A percentile compares a stretch with the other conserved stretches of the same genome.
These are phyloP conservation scores for Croton setiger DNA, from an alignment of 441 rosid species.

Conservation along the genomic window DNA sequence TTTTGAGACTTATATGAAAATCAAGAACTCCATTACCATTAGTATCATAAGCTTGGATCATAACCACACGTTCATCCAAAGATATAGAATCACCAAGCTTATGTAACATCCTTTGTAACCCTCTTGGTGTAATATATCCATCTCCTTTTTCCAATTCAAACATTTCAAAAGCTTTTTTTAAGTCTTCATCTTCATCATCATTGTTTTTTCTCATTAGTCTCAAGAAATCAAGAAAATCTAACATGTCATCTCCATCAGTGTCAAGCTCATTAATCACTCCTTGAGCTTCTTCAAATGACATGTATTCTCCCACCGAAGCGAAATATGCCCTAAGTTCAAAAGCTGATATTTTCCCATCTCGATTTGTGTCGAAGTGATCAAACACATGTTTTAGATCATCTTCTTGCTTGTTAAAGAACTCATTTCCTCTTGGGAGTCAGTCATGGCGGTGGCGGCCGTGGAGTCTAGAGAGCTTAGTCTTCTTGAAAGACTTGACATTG, in stretches of 20 bases:
- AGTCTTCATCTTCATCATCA: slow-evolving; percentile 40
- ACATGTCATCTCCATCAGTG: slow-evolving; percentile 47
- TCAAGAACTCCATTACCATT: slow-evolving; percentile 33
- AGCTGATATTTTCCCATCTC: slow-evolving; percentile 70
- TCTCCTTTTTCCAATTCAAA: slow-evolving; percentile 72
- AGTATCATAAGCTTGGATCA: slow-evolving; percentile 66
- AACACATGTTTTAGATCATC: too few species aligned
- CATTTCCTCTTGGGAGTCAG: too few species aligned
- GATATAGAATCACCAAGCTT: slow-evolving; percentile 63
- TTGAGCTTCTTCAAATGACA: slow-evolving; percentile 52
- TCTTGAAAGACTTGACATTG: too few species aligned
- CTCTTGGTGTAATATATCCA: slow-evolving; percentile 69
- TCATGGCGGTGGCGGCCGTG: too few species aligned
- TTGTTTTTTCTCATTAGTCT: slow-evolving; percentile 44
- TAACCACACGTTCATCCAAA: slow-evolving; percentile 59
- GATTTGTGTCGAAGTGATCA: slow-evolving; percentile 47
- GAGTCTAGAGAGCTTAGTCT: too few species aligned
- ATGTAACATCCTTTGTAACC: slow-evolving; percentile 64
- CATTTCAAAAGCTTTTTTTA: slow-evolving; percentile 78
- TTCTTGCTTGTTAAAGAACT: too few species aligned
- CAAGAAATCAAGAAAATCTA: slow-evolving; percentile 58
- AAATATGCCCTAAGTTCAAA: slow-evolving; percentile 60
- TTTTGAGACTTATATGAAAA: too few species aligned
- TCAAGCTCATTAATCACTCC: slow-evolving; percentile 48
- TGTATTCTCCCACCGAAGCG: slow-evolving; percentile 64